Evolutionary conservation across 805 yeast genomes (phyloP), one percentile per base, ranked within the genome.

Genomic region (Wickerhamiella nectarea): DNA sequence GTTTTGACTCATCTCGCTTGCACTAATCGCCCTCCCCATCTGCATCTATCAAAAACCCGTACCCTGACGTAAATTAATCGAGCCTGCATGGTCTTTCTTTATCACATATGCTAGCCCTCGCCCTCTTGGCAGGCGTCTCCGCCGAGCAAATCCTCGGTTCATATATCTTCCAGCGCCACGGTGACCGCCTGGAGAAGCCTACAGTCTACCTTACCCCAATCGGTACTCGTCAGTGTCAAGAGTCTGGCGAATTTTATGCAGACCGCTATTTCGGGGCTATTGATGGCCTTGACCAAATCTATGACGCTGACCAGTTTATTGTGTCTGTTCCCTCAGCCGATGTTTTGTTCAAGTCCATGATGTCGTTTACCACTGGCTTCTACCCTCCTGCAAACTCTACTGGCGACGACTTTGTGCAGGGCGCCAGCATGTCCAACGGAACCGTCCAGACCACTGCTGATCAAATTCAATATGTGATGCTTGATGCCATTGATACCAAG

Each of bases 141-240:
- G 50, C 48, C 31, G 49, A 48, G 21, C 18, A 31, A 14, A 36
- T 56, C 18, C 60, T 66, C 11, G 75, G 74, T 12, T 56, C 72
- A 3, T 65, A 65, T 45, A 65, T 70, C 50, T 68, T 68, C 49
- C 70, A 69, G 31, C 62, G 75, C 49, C 74, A 70, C 54, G 71
- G 70, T 44, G 75, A 70, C 52, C 62, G 75, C 49, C 61, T 67
- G 38, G 58, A 66, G 28, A 70, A 70, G 48, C 74, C 74, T 12
- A 66, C 71, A 6, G 54, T 52, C 33, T 55, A 61, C 40, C 55
- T 70, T 41, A 66, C 72, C 21, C 67, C 71, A n/a, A 44, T 60
- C 14, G 75, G 75, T 46, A 67, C 69, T 8, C 45, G 41, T 17
- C 55, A 60, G 41, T 69, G 63, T 50, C 58, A 52, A 42, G 55